phyloP scores from a whole-genome alignment of 306 rosid species.

The Dalbergia oliveri region DNA sequence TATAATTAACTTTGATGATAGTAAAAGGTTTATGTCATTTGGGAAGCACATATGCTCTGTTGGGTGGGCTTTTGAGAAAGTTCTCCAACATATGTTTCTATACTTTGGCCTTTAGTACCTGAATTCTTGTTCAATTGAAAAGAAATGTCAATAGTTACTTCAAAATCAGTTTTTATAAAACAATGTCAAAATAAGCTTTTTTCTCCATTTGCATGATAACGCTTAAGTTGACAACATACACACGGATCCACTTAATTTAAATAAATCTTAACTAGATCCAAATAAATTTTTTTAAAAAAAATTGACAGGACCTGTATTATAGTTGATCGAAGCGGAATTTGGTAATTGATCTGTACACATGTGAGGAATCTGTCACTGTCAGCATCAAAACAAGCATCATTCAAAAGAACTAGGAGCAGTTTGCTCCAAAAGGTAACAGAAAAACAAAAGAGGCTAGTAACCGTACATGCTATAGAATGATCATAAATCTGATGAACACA shows the following conservation, averaged over 20 bases:
- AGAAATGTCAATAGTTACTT: not conserved
- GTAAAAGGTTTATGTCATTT: not conserved
- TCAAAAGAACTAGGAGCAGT: not conserved
- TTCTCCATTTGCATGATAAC: not conserved
- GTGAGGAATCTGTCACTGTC: slow-evolving; percentile 19
- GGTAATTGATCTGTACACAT: not conserved
- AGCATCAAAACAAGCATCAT: not conserved
- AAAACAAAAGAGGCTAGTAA: slow-evolving; percentile 9
- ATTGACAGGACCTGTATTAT: not conserved
- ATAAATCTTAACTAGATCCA: not conserved
- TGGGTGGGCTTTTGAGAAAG: slow-evolving; percentile 19
- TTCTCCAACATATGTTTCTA: not conserved
- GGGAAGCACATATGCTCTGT: not conserved
- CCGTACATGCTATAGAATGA: not conserved
- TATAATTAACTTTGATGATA: slow-evolving; percentile 7
- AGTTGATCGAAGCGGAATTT: not conserved
- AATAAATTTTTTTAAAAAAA: not conserved
- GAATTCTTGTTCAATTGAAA: not conserved
- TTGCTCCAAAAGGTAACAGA: slow-evolving; percentile 31
- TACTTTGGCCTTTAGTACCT: not conserved
- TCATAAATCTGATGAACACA: slow-evolving; percentile 32
- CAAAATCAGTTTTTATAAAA: not conserved
- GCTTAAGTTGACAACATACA: not conserved
- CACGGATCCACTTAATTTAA: not conserved
- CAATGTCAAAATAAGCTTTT: not conserved